Evolutionary conservation across 176 grass and related monocot genomes (phyloP), one percentile per base, ranked within the genome.

Genomic region (Oryza glaberrima): DNA sequence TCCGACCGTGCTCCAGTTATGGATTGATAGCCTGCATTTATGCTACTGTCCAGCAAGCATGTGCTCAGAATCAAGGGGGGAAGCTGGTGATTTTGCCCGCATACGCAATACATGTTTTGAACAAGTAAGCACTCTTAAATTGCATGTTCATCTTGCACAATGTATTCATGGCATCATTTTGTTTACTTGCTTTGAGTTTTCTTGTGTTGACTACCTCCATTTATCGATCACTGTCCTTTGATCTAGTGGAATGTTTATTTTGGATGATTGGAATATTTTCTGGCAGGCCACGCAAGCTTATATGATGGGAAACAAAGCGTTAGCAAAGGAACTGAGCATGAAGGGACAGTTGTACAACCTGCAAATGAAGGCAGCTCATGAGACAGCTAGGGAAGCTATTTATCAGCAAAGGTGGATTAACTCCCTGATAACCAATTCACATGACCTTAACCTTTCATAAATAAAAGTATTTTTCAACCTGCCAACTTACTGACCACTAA

Each of bases 61-160:
- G 66, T 93, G 85, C 67, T 75, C 91, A 28, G 87, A 90, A 67
- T 81, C 84, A 65, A 78, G 87, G 76, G 87, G 83, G 54, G 81
- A 93, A 90, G 91, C 84, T 90, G 67, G 58, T 65, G 91, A 93
- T 69, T 84, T 87, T 81, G 87, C 91, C 16, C 81, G 71, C 8
- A 65, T 93, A 75, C 81, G 77, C 71, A 90, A 93, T 90, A 75
- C 85, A 89, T 93, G 52, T 78, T 90, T 93, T 82, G 87, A 93
- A 81, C 91, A 90, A 83, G 91, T 92, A 85, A 86, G 20, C 64
- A 48, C 54, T 85, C 30, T 26, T 75, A 30, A 70, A 20, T 40
- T 7, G 0, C 9, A 20, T 20, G 40, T 49, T 26, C 48, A 10
- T 6, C 72, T 48, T 47, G 70, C 43, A 48, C n/a, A 48, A 48